Percentiles rank a stretch among this genome's conserved stretches.
Evolutionary conservation across 768 basidiomycete genomes (phyloP).

Genomic region (Exidia glandulosa): DNA sequence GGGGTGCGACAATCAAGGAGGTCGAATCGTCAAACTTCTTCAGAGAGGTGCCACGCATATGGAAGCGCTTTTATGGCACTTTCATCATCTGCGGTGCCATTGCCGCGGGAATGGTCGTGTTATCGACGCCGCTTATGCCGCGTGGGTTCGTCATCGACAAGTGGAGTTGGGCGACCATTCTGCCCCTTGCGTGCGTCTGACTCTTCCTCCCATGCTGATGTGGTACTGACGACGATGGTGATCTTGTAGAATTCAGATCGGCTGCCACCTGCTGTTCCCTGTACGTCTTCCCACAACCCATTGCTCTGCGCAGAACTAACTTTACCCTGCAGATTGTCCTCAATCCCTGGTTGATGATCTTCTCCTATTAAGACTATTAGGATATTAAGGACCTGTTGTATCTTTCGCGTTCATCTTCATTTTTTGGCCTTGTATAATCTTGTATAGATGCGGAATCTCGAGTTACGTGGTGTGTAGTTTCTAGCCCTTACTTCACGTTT

Average conservation of each 20-base stretch:
- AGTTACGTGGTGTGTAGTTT: too few relatives aligned
- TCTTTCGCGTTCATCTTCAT: too few relatives aligned
- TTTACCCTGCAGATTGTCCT: neutral
- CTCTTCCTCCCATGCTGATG: neutral
- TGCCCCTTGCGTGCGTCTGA: slow-evolving; percentile 56
- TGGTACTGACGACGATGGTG: neutral
- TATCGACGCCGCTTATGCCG: slow-evolving; percentile 44
- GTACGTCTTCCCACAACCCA: neutral
- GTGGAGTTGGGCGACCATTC: slow-evolving; percentile 42
- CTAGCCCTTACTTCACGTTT: too few relatives aligned
- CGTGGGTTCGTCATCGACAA: slow-evolving; percentile 50
- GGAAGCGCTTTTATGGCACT: slow-evolving; percentile 64
- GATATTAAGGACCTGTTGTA: too few relatives aligned
- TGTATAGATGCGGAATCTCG: too few relatives aligned
- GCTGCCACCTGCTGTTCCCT: neutral
- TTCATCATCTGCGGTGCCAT: slow-evolving; percentile 42
- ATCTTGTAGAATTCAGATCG: neutral
- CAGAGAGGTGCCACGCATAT: slow-evolving; percentile 77
- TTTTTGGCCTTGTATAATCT: too few relatives aligned
- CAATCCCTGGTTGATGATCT: neutral
- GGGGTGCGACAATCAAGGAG: slow-evolving; percentile 76
- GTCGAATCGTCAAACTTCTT: slow-evolving; percentile 86
- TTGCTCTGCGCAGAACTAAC: neutral
- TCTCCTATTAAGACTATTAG: neutral
- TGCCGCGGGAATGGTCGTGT: slow-evolving; percentile 45